Base-by-base conservation (phyloP, 2,329 filamentous ascomycete species). In the Xylaria sp. region DNA sequence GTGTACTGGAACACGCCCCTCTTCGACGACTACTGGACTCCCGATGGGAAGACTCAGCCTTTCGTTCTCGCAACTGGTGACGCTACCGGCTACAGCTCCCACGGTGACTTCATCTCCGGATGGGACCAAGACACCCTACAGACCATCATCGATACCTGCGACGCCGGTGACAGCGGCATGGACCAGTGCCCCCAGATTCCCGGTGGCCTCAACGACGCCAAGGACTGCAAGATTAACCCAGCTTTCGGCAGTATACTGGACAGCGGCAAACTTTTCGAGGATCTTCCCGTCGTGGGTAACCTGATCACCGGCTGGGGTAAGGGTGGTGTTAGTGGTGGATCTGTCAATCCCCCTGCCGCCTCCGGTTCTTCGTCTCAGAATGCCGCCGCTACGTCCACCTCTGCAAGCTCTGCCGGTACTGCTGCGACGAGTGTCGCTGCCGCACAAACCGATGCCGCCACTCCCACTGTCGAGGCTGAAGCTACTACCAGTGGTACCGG, bases 51-150 rank as follows among this genome's bases (percentile, higher is more conserved):
- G 74, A 78, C 76, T 28, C 87, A 88, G 81, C 90, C 89, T 12
- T 93, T 93, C 75, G 88, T 93, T 63, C 87, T 92, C 52, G 83
- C 90, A 72, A 90, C 89, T 76, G 91, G 91, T 54, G 91, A 94
- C 66, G 82, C 85, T 23, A 92, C 91, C 12, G 92, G 91, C 65
- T 93, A 88, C 82, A 88, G 88, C 74, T 86, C 86, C 69, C 91
- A 94, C 80, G 91, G 85, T 57, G 91, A 94, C 79, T 94, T 94
- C 81, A 80, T 92, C 72, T 88, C 91, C 71, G 91, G 88, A 18
- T 94, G 92, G 92, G 88, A 94, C 73, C 84, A 87, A 70, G 79
- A 82, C 34, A 84, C 86, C 55, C 88, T 93, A 59, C 89, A 91
- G 79, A 83, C 86, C 69, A 91, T 92, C 72, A 89, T 93, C 73